These are phyloP conservation scores for Neurospora cerealis DNA, from an alignment of 495 filamentous ascomycete species.

Conservation along the genomic window DNA sequence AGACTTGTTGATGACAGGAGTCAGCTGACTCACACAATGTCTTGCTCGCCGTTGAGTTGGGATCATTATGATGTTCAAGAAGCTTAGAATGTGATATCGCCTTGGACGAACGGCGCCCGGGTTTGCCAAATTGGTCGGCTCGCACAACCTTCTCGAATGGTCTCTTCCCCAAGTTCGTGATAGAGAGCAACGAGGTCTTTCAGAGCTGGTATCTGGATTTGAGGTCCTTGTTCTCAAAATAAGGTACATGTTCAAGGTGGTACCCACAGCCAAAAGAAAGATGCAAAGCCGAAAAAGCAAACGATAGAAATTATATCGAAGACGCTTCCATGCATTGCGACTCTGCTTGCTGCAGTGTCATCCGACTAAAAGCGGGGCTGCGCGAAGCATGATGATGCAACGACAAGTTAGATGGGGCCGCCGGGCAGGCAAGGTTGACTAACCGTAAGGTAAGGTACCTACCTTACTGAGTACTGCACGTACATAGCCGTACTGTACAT, in stretches of 20 bases:
- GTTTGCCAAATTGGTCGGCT: background rate
- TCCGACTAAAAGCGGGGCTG: background rate
- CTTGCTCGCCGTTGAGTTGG: background rate
- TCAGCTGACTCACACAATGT: background rate
- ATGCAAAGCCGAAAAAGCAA: background rate
- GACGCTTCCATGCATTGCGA: background rate
- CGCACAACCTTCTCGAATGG: background rate
- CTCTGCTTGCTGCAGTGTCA: background rate
- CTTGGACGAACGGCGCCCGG: background rate
- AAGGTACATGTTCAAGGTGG: background rate
- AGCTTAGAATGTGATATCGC: background rate
- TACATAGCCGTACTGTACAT: background rate
- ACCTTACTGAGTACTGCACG: background rate
- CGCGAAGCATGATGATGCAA: background rate
- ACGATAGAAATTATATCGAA: background rate
- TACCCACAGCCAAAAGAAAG: background rate
- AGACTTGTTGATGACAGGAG: background rate
- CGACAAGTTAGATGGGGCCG: background rate
- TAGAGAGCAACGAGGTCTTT: no score
- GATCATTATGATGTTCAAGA: background rate
- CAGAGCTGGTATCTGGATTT: no score
- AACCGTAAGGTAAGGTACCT: background rate
- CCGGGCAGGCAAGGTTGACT: background rate
- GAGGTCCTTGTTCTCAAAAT: no score
- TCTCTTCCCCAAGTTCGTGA: no score